Evolutionary conservation across 768 basidiomycete species (phyloP), one percentile per base, ranked within the genome.

Genomic region (Coprinopsis cinerea): DNA sequence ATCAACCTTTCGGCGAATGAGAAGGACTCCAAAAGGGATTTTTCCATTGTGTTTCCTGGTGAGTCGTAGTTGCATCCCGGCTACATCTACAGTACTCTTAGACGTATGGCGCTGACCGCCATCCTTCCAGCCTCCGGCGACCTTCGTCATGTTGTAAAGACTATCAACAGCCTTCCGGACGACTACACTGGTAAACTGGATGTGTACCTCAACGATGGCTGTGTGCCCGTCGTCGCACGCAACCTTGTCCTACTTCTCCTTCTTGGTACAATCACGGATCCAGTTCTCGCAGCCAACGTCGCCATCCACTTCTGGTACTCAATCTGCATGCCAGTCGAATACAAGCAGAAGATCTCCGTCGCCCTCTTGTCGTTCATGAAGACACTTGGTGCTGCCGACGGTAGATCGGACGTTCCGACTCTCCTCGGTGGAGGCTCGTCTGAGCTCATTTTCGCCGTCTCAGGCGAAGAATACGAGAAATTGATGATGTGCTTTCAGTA

Each of bases 221-320:
- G 60, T 14, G 56, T 63, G 1, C 23, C 26, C 11, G 48, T 67
- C n/a, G 61, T 64, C 13, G 57, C 61, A n/a, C 70, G 77, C 23
- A 78, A 77, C 44, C 55, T 77, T 14, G 15, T 69, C 1, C 50
- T 77, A 10, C 67, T 78, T 22, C 55, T 69, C 22, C 66, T 76
- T 39, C 61, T 78, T 14, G 67, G 67, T 2, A 62, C 54, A 15
- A 53, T 69, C 34, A 40, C 61, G 1, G 64, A 74, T 47, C 47
- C 47, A 48, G 59, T 10, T 3, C 18, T 65, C 18, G 71, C 71
- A 1, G 75, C 67, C 7, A 76, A 77, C 34, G 56, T 67, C 2
- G 75, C 73, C 3, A 63, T 77, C 20, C 76, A 78, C 49, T 69
- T 74, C 47, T 76, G 73, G 72, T 75, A 75, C 47, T 78, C 76